Evolutionary conservation across 2,329 filamentous ascomycete genomes (phyloP).

Genomic region (Cordyceps javanica): DNA sequence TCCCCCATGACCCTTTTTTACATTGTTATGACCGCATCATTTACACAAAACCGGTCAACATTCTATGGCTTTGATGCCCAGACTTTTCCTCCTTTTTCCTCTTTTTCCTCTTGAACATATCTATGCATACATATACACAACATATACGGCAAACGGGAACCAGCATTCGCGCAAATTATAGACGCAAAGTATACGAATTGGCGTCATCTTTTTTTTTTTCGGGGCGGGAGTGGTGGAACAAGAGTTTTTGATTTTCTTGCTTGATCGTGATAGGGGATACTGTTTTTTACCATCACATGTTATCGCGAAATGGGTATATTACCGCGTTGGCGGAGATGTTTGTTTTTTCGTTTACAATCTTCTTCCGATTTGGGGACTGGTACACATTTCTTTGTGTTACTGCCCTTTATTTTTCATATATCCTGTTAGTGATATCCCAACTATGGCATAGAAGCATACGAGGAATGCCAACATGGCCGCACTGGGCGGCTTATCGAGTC

Average conservation of each 20-base stretch:
- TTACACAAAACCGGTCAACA: conserved; percentile 4
- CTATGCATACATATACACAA: neutral
- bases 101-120: conserved; percentile 2
- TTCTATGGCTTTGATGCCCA: neutral
- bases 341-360: too few relatives aligned
- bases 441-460: neutral
- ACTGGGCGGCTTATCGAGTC: neutral
- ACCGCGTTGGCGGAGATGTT: neutral
- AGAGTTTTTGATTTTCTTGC: neutral
- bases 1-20: neutral
- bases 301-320: too few relatives aligned
- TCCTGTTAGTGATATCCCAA: conserved; percentile 2
- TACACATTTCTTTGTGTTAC: neutral
- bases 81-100: too few relatives aligned
- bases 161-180: neutral
- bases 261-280: too few relatives aligned
- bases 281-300: too few relatives aligned
- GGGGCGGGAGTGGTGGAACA: neutral
- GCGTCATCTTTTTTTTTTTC: neutral
- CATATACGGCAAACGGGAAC: conserved; percentile 5
- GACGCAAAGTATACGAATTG: conserved; percentile 9
- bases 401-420: neutral
- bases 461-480: neutral
- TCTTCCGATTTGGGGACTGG: neutral
- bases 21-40: conserved; percentile 4